Conservation (phyloP, 345 rosid species). For the Brassica rapa region DNA sequence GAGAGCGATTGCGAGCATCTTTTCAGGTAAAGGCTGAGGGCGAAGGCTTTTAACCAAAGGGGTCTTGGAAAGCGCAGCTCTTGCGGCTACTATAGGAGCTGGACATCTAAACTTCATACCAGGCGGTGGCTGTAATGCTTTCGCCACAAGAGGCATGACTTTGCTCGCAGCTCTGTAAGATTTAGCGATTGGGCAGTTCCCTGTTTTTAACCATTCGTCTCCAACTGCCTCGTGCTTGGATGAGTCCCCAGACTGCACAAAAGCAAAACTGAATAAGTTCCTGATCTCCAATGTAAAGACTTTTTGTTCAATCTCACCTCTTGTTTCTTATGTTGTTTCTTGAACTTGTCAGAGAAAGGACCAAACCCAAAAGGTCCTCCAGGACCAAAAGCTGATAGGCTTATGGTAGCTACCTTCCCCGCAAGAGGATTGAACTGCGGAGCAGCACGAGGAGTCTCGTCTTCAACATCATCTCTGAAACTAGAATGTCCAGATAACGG, state of each 20-base stretch:
- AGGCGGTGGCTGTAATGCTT: slow-evolving; percentile 61
- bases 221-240: slow-evolving; percentile 70
- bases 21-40: slow-evolving; percentile 86
- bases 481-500: slow-evolving; percentile 59
- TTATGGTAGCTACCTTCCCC: slow-evolving; percentile 68
- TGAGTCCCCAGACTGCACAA: slow-evolving; percentile 53
- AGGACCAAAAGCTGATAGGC: slow-evolving; percentile 74
- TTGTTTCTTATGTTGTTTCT: slow-evolving; percentile 58
- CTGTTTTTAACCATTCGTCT: slow-evolving; percentile 73
- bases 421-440: slow-evolving; percentile 76
- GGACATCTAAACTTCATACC: slow-evolving; percentile 76
- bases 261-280: not conserved
- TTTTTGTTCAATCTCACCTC: slow-evolving; percentile 51
- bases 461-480: slow-evolving; percentile 21
- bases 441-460: slow-evolving; percentile 24
- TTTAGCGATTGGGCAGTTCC: slow-evolving; percentile 89
- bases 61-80: slow-evolving; percentile 82
- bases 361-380: slow-evolving; percentile 81
- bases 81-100: slow-evolving; percentile 74
- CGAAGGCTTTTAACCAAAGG: slow-evolving; percentile 68
- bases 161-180: slow-evolving; percentile 73
- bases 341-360: slow-evolving; percentile 48
- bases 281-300: not conserved
- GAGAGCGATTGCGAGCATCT: slow-evolving; percentile 75
- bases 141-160: slow-evolving; percentile 73